A percentile compares a stretch with the other conserved stretches of the same genome.
phyloP scores from a whole-genome alignment of 177 flowering plant species.

The Vitis hybrid region DNA sequence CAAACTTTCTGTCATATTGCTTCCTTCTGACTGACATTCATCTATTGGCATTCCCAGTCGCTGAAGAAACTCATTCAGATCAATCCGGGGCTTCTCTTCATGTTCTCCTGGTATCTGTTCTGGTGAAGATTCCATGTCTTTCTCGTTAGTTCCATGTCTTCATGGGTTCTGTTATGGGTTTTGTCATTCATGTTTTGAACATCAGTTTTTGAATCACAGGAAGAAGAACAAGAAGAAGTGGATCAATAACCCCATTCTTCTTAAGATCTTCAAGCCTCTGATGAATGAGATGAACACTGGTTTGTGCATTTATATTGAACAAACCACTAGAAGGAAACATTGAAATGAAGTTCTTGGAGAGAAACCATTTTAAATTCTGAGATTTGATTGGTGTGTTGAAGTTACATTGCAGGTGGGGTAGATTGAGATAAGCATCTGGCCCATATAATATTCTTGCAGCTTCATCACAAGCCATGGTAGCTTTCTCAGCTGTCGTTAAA shows the following conservation, averaged over 20 bases:
- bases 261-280: slow-evolving; percentile 88
- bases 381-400: slow-evolving; percentile 37
- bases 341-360: slow-evolving; percentile 71
- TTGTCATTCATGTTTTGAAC: slow-evolving; percentile 5
- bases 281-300: slow-evolving; percentile 86
- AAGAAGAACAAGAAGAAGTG: slow-evolving; percentile 33
- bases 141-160: slow-evolving; percentile 12
- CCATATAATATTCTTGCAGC: slow-evolving; percentile 87
- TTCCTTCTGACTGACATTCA: slow-evolving; percentile 29
- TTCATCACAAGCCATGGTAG: slow-evolving; percentile 97
- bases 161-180: not conserved
- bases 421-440: slow-evolving; percentile 89
- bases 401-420: slow-evolving; percentile 74
- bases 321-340: slow-evolving; percentile 70
- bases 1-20: slow-evolving; percentile 8
- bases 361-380: slow-evolving; percentile 74
- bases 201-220: slow-evolving; percentile 29
- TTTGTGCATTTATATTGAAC: slow-evolving; percentile 87
- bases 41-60: slow-evolving; percentile 63
- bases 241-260: slow-evolving; percentile 36
- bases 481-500: slow-evolving; percentile 93
- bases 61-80: slow-evolving; percentile 75
- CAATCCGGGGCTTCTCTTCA: slow-evolving; percentile 76
- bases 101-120: slow-evolving; percentile 14
- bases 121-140: slow-evolving; percentile 22